phyloP scores from a whole-genome alignment of 1,284 basidiomycete genomes.

The Moesziomyces sp. region DNA sequence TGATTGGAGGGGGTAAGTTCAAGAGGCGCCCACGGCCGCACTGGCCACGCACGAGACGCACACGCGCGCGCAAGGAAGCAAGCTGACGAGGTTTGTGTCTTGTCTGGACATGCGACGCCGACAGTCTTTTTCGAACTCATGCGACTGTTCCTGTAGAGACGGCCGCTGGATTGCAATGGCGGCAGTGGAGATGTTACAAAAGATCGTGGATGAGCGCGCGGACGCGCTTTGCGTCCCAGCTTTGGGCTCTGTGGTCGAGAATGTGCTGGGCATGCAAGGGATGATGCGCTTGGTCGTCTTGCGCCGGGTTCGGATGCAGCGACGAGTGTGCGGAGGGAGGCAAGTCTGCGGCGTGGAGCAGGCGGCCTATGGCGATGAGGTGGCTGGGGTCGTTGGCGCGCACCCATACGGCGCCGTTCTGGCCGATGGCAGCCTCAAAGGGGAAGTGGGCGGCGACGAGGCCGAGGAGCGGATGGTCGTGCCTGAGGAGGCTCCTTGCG shows the following conservation, averaged over 20 bases:
- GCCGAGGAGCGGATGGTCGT: constrained; percentile 46
- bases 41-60: too few species aligned
- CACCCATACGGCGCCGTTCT: constrained; percentile 62
- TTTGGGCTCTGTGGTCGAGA: too few species aligned
- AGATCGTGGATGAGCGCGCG: too few species aligned
- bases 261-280: background rate
- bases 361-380: constrained; percentile 52
- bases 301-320: background rate
- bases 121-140: constrained; percentile 52
- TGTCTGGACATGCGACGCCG: background rate
- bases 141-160: constrained; percentile 36
- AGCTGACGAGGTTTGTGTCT: too few species aligned
- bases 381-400: constrained; percentile 45
- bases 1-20: constrained; percentile 49
- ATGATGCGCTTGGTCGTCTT: too few species aligned
- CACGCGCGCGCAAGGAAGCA: too few species aligned
- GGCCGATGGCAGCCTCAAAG: constrained; percentile 64
- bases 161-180: background rate
- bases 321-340: background rate
- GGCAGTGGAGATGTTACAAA: background rate
- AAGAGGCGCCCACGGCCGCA: too few species aligned
- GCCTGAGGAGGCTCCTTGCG: constrained; percentile 42
- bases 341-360: constrained; percentile 51
- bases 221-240: too few species aligned
- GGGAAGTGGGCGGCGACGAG: constrained; percentile 56